Evolutionary conservation across 164 flowering plant genomes (phyloP).

Genomic region (Taxillus chinensis): DNA sequence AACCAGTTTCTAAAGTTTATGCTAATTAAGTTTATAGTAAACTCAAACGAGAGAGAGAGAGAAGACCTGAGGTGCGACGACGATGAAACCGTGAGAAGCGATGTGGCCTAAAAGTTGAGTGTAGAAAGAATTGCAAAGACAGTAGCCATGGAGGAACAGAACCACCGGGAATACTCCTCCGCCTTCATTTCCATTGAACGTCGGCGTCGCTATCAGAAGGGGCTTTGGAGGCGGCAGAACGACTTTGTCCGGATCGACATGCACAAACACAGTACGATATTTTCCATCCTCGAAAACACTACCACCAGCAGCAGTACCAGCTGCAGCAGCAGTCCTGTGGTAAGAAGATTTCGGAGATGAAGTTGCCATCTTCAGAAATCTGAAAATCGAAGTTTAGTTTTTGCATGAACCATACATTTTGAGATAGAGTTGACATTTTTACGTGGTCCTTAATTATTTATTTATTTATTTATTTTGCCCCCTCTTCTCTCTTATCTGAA

Average conservation of each 20-base stretch:
- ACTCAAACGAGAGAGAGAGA: too few relatives aligned
- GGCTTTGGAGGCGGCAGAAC: conserved; percentile 40
- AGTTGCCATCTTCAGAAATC: conserved; percentile 4
- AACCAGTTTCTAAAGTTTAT: too few relatives aligned
- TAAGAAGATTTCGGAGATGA: conserved; percentile 2
- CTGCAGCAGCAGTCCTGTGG: background rate
- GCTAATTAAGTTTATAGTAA: too few relatives aligned
- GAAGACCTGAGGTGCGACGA: conserved; percentile 79
- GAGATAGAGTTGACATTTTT: too few relatives aligned
- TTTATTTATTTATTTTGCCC: too few relatives aligned
- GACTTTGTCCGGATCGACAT: conserved; percentile 1
- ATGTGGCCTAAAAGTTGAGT: conserved; percentile 71
- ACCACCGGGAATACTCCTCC: conserved; percentile 38
- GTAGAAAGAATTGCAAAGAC: conserved; percentile 66
- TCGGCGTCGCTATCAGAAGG: conserved; percentile 43
- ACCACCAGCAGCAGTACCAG: background rate
- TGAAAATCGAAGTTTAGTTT: too few relatives aligned
- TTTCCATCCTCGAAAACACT: conserved; percentile 19
- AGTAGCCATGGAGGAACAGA: conserved; percentile 72
- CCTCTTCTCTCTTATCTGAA: too few relatives aligned
- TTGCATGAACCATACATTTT: too few relatives aligned
- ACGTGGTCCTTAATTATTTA: too few relatives aligned
- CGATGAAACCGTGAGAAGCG: conserved; percentile 89
- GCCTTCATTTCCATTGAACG: conserved; percentile 19
- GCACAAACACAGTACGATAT: conserved; percentile 9